A percentile compares a stretch with the other conserved stretches of the same genome.
phyloP scores from a whole-genome alignment of 176 grass and related monocot species.

The Musa schizocarpa region DNA sequence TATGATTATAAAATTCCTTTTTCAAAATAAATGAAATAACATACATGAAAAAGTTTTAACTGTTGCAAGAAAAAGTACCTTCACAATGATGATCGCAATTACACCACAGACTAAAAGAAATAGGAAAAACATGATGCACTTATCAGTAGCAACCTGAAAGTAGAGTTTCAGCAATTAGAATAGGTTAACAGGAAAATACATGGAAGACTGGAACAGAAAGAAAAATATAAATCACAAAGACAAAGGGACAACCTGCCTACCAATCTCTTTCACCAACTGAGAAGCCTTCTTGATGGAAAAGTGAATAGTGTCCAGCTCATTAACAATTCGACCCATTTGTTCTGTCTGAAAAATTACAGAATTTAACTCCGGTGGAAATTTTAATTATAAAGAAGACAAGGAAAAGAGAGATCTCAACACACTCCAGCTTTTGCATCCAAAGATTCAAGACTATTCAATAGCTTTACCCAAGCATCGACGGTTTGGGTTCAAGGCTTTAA shows the following conservation, averaged over 20 bases:
- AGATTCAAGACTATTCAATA: no score
- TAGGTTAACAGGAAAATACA: neutral
- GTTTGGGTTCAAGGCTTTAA: no score
- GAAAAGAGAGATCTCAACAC: no score
- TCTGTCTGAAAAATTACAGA: slow-evolving; percentile 35
- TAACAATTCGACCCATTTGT: slow-evolving; percentile 53
- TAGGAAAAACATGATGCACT: slow-evolving; percentile 87
- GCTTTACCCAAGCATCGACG: no score
- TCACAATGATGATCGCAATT: slow-evolving; percentile 84
- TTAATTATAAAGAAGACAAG: slow-evolving; percentile 10
- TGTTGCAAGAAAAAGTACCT: slow-evolving; percentile 42
- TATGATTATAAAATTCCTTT: neutral
- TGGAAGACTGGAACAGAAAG: no score
- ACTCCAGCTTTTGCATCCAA: no score
- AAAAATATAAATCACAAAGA: neutral
- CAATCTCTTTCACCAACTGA: slow-evolving; percentile 54
- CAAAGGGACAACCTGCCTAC: slow-evolving; percentile 31
- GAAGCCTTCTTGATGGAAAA: slow-evolving; percentile 56
- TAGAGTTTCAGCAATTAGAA: neutral
- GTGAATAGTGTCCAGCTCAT: slow-evolving; percentile 43
- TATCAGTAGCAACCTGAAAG: slow-evolving; percentile 93
- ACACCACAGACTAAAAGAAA: slow-evolving; percentile 86
- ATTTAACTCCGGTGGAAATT: neutral
- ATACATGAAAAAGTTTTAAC: neutral
- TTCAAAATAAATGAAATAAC: neutral